Evolutionary conservation across 129 eudicot species (phyloP), one percentile per base, ranked within the genome.

Genomic region (Flaveria brownii): DNA sequence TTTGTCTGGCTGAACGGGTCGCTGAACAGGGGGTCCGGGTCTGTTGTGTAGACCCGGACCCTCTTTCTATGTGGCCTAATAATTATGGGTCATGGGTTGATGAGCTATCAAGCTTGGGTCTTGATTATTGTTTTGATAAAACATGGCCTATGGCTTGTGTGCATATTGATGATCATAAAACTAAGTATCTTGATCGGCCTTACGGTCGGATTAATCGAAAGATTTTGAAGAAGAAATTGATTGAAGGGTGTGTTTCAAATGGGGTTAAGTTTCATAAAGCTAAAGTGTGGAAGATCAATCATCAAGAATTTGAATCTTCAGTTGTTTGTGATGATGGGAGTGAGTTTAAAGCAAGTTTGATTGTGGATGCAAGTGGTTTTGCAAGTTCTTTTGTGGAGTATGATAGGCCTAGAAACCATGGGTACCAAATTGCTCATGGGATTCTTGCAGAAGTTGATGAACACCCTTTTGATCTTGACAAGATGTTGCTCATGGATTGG

Each of bases 401-500:
- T 46, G 97, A 88, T 73, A 91, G 85, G 84, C 91, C 91, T 36
- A 88, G 97, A 73, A 91, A 87, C 78, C 87, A 81, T 80, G 97
- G 97, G 11, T 91, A 82, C 75, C 97, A 91, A 61, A 78, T 91
- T 74, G 97, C 97, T 74, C 97, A 91, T 84, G 97, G 97, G 6
- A 85, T 91, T 39, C 69, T 91, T 59, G 97, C 95, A 14, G 86
- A 88, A 78, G 97, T 91, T 20, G 90, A 91, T 36, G 47, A 61
- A 16, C 97, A 91, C 66, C 97, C 97, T 1, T 91, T 86, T 85
- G 97, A 91, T 73, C 76, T 91, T 52, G 97, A 91, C 64, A 91
- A 87, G 64, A 91, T 91, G 90, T 70, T 91, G 55, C 87, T 91
- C 13, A 91, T 91, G 97, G 97, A 91, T 80, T 91, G 94, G 94